These are phyloP conservation scores for Hyaloscypha finlandica DNA, from an alignment of 495 filamentous ascomycete species.

Conservation along the genomic window DNA sequence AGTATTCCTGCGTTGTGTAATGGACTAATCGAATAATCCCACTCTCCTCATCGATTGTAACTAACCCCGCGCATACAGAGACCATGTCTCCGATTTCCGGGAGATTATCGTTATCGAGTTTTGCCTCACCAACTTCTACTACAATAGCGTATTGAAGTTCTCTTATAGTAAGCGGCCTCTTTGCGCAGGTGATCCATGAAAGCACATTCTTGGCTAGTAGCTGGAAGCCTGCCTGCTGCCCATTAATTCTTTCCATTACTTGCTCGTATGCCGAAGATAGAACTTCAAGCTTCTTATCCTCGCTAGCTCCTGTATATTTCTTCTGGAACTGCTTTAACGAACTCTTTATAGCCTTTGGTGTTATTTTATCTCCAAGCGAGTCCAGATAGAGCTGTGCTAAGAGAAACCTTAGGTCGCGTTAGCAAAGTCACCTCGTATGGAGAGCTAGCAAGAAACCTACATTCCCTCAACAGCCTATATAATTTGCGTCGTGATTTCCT, in stretches of 20 bases:
- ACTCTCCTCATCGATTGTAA: conserved; percentile 50
- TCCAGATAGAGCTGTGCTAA: conserved; percentile 27
- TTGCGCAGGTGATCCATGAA: conserved; percentile 25
- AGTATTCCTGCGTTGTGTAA: conserved; percentile 57
- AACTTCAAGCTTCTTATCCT: conserved; percentile 15
- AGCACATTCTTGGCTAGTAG: conserved; percentile 3
- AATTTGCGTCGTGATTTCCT: conserved; percentile 11
- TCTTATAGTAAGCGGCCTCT: conserved; percentile 23
- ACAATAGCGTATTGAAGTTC: conserved; percentile 28
- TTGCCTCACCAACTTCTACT: conserved; percentile 25
- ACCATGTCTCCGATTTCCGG: conserved; percentile 36
- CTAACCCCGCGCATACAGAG: conserved; percentile 54
- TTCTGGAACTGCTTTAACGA: conserved; percentile 13
- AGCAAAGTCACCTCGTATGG: neutral
- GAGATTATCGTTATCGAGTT: conserved; percentile 39
- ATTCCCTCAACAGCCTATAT: conserved; percentile 14
- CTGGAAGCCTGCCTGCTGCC: conserved; percentile 33
- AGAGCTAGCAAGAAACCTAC: conserved; percentile 13
- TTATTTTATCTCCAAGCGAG: conserved; percentile 21
- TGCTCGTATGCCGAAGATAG: conserved; percentile 25
- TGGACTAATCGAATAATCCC: conserved; percentile 54
- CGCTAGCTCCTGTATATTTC: neutral
- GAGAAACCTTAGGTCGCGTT: conserved; percentile 24
- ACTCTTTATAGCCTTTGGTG: conserved; percentile 17
- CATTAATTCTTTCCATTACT: conserved; percentile 28